These are phyloP conservation scores for Sphaerobolus stellatus DNA, from an alignment of 1,284 basidiomycete species.

Conservation along the genomic window DNA sequence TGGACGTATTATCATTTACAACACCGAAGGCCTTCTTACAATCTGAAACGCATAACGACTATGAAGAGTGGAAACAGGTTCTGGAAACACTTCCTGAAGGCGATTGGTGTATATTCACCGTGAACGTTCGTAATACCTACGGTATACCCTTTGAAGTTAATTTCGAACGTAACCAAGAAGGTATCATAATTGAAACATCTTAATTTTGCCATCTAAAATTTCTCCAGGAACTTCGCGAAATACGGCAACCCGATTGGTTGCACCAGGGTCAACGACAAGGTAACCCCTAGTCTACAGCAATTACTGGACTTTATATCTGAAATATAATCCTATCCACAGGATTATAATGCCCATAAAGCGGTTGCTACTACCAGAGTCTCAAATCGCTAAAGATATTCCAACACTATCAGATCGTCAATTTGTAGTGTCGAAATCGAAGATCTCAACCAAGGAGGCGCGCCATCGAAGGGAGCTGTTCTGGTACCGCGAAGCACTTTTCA, in stretches of 20 bases:
- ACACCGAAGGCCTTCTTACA: slow-evolving; percentile 37
- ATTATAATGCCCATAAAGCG: slow-evolving; percentile 79
- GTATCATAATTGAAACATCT: slow-evolving; percentile 32
- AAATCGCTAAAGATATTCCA: slow-evolving; percentile 71
- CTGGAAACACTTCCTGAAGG: slow-evolving; percentile 39
- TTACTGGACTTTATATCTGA: background rate
- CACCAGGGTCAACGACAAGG: slow-evolving; percentile 84
- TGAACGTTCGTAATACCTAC: slow-evolving; percentile 88
- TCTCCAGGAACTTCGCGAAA: slow-evolving; percentile 40
- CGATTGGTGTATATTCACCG: slow-evolving; percentile 81
- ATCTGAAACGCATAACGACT: slow-evolving; percentile 16
- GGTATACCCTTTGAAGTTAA: slow-evolving; percentile 86
- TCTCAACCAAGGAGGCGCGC: slow-evolving; percentile 59
- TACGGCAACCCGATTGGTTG: slow-evolving; percentile 60
- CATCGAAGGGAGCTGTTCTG: slow-evolving; percentile 83
- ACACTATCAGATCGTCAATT: slow-evolving; percentile 89
- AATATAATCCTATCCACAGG: slow-evolving; percentile 40
- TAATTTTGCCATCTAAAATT: slow-evolving; percentile 12
- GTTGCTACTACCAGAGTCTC: slow-evolving; percentile 57
- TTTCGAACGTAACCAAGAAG: slow-evolving; percentile 65
- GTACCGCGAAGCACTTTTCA: slow-evolving; percentile 87
- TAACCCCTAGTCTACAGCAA: slow-evolving; percentile 31
- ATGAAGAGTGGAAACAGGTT: slow-evolving; percentile 3
- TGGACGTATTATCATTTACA: slow-evolving; percentile 70
- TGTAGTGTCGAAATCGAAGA: slow-evolving; percentile 74